Evolutionary conservation across 495 filamentous ascomycete genomes (phyloP), one percentile per base, ranked within the genome.

Genomic region (Elasticomyces elasticus): DNA sequence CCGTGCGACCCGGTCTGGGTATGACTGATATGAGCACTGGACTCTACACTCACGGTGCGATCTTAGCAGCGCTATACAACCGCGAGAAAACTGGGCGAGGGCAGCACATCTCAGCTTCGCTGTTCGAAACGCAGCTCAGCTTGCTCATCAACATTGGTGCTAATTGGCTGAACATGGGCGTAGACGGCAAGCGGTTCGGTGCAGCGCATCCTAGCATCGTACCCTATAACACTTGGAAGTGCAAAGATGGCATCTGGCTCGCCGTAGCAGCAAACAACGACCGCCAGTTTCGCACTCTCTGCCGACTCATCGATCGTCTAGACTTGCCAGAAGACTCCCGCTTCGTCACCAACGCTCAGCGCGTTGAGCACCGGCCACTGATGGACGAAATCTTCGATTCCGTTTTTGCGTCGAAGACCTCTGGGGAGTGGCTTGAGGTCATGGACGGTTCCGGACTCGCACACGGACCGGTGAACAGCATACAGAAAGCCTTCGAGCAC

Each of bases 251-350:
- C 0, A 35, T 62, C 35, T 66, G 67, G 51, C 54, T 69, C 19
- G 64, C 61, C 6, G 50, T 67, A 27, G 67, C 64, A n/a, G 67
- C 63, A 40, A 66, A 64, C 56, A 69, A 67, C 48, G 67, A 69
- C 54, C 59, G 59, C 23, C 64, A 66, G 22, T 69, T 65, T 50
- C 56, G 52, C 23, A 60, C 62, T 11, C 54, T 69, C 9, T 66
- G 64, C 52, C 52, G 60, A 28, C 54, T 55, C 43, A 50, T 69
- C 17, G 51, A 44, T 1, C 54, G 61, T 10, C 42, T 49, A 13
- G 65, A 66, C 22, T 60, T 64, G 55, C 52, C 56, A 1, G 56
- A 60, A 28, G 67, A 69, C 40, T 17, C 51, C 3, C 52, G 67
- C 0, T 69, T 67, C 51, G 31, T 47, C n/a, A 64, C 59, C 5